Base-by-base conservation (phyloP, 2,329 filamentous ascomycete species). In the Knufia petricola region DNA sequence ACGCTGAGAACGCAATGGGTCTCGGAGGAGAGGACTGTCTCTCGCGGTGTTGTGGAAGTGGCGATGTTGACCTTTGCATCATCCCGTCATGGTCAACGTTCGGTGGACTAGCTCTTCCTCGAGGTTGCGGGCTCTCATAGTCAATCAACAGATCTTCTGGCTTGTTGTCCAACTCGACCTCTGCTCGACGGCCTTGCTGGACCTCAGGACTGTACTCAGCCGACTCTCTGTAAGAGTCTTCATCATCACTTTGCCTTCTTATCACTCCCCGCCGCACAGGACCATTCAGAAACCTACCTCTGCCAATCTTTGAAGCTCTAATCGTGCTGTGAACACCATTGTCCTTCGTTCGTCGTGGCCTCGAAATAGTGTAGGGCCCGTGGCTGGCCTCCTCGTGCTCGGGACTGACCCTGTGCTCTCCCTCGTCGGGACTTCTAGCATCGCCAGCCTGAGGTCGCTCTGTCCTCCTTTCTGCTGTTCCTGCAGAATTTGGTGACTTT, bases 281-380 rank as follows among this genome's bases (percentile, higher is more conserved):
- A 1, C 85, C 86, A 57, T 85, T 87, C 19, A 92, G 70, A 56
- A 90, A 89, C 51, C 79, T 84, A 1, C 86, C 87, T 2, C 83
- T 78, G 13, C 82, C 83, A 12, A 87, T 78, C 52, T 85, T 75
- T 66, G 89, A 90, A 50, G 89, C 72, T 3, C 87, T 78, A 73
- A 88, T 78, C 0, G 86, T 87, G 58, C 82, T 82, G 52, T 86
- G 84, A 1, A 79, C 69, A 12, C 78, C 81, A 28, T 69, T 67
- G 28, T 84, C 81, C 20, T 88, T 83, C 2, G 79, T 79, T 43
- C 74, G 71, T 6, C 67, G 65, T 30, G 64, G 57, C 17, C 67
- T 61, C 24, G 65, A 52, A 6, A 66, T 63, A 10, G 67, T 70
- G 12, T 65, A 61, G 23, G 65, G 58, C 3, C 63, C 63, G 1